Conservation (phyloP, 2,329 filamentous ascomycete genomes). For the Hypoxylon rubiginosum region DNA sequence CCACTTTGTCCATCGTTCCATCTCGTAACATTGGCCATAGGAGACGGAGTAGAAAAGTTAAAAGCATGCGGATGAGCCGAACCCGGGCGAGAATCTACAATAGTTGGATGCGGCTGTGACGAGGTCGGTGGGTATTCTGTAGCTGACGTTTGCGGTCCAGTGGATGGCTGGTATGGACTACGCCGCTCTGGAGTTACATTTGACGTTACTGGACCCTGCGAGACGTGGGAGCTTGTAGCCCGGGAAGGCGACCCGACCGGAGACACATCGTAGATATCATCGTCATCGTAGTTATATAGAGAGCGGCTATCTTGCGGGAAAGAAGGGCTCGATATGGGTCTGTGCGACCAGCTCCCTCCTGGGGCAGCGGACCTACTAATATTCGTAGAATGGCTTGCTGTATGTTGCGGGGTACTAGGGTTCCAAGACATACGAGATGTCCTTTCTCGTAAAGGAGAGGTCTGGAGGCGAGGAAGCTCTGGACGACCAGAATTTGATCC, state of each 20-base stretch:
- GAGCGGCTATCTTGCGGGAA: constrained; percentile 28
- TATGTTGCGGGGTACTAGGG: constrained; percentile 29
- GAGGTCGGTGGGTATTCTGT: constrained; percentile 45
- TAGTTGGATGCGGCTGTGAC: constrained; percentile 37
- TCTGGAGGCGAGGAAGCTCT: constrained; percentile 50
- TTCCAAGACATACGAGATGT: constrained; percentile 42
- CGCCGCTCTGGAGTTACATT: constrained; percentile 40
- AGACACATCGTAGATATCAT: constrained; percentile 51
- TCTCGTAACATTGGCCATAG: constrained; percentile 20
- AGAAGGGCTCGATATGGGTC: constrained; percentile 39
- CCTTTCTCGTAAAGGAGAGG: constrained; percentile 41
- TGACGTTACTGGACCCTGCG: constrained; percentile 40
- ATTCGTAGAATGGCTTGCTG: constrained; percentile 21
- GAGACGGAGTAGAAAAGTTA: constrained; percentile 38
- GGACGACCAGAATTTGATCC: constrained; percentile 40
- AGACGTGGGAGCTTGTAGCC: constrained; percentile 40
- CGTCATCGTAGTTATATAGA: constrained; percentile 29
- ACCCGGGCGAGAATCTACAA: constrained; percentile 33
- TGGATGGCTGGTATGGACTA: constrained; percentile 43
- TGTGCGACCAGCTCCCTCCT: constrained; percentile 12
- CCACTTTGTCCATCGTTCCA: constrained; percentile 21
- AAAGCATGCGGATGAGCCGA: constrained; percentile 31
- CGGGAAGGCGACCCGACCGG: constrained; percentile 45
- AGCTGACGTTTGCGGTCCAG: constrained; percentile 41
- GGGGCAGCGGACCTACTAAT: constrained; percentile 20